Percentiles rank a stretch among this genome's conserved stretches.
Evolutionary conservation across 768 basidiomycete species (phyloP).

Genomic region (Termitomyces sp.): DNA sequence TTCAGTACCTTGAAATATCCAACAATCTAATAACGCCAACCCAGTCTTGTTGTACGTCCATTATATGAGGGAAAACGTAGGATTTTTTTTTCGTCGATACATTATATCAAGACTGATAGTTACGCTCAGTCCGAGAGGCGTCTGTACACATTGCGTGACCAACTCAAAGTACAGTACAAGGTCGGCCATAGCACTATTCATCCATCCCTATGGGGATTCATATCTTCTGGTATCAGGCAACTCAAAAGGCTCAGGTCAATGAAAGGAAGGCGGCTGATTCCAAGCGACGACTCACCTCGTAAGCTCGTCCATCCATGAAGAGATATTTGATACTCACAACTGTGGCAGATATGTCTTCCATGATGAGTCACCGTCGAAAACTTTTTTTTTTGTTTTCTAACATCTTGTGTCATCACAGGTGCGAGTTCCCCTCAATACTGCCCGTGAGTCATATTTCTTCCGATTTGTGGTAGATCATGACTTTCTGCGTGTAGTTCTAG

Average conservation of each 20-base stretch:
- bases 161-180: slow-evolving; percentile 72
- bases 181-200: slow-evolving; percentile 20
- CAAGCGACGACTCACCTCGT: slow-evolving; percentile 78
- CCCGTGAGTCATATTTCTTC: slow-evolving; percentile 36
- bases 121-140: slow-evolving; percentile 57
- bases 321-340: background rate
- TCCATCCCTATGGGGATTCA: background rate
- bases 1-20: background rate
- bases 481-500: slow-evolving; percentile 47
- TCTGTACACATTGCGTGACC: slow-evolving; percentile 65
- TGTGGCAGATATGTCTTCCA: slow-evolving; percentile 65
- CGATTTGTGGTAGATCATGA: background rate
- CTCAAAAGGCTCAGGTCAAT: slow-evolving; percentile 74
- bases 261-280: slow-evolving; percentile 76
- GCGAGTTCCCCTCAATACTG: slow-evolving; percentile 78
- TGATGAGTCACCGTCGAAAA: slow-evolving; percentile 47
- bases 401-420: slow-evolving; percentile 47
- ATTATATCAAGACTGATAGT: background rate
- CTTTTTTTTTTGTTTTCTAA: slow-evolving; percentile 7
- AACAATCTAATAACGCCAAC: slow-evolving; percentile 11
- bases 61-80: slow-evolving; percentile 59
- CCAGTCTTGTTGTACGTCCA: slow-evolving; percentile 74
- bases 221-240: slow-evolving; percentile 44
- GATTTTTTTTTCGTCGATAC: slow-evolving; percentile 14
- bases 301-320: slow-evolving; percentile 25